These are phyloP conservation scores for Candida namnaoensis DNA, from an alignment of 805 yeast genomes.

Conservation along the genomic window DNA sequence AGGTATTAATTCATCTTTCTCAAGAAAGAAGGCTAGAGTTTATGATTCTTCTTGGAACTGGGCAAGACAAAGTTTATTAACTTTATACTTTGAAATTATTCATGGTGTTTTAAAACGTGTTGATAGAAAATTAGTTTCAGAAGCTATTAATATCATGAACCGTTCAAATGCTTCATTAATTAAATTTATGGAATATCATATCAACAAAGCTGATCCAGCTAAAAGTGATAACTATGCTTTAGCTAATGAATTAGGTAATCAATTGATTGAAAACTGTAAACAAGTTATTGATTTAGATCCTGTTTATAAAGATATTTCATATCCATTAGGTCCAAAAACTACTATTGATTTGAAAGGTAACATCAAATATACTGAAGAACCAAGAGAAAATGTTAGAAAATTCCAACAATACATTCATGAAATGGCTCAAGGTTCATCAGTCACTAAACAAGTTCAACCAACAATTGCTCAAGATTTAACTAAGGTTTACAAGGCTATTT, in stretches of 20 bases:
- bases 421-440: slow-evolving; percentile 91
- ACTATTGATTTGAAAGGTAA: slow-evolving; percentile 83
- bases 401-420: slow-evolving; percentile 91
- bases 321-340: slow-evolving; percentile 94
- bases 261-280: slow-evolving; percentile 90
- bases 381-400: slow-evolving; percentile 87
- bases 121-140: slow-evolving; percentile 93
- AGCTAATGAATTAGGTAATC: slow-evolving; percentile 85
- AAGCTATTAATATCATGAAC: slow-evolving; percentile 96
- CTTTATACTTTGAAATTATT: slow-evolving; percentile 91
- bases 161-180: slow-evolving; percentile 89
- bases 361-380: slow-evolving; percentile 73
- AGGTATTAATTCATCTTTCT: slow-evolving; percentile 86
- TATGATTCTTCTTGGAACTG: slow-evolving; percentile 99
- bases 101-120: slow-evolving; percentile 87
- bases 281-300: slow-evolving; percentile 77
- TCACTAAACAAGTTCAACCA: slow-evolving; percentile 64
- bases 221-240: slow-evolving; percentile 91
- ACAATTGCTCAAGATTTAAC: slow-evolving; percentile 80
- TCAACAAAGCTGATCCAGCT: slow-evolving; percentile 50
- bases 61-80: slow-evolving; percentile 96
- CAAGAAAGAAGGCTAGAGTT: slow-evolving; percentile 87
- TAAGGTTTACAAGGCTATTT: slow-evolving; percentile 72
- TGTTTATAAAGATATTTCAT: slow-evolving; percentile 89
- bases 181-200: slow-evolving; percentile 89